Conservation (phyloP, 176 grass and related monocot genomes). For the Aegilops longissima region DNA sequence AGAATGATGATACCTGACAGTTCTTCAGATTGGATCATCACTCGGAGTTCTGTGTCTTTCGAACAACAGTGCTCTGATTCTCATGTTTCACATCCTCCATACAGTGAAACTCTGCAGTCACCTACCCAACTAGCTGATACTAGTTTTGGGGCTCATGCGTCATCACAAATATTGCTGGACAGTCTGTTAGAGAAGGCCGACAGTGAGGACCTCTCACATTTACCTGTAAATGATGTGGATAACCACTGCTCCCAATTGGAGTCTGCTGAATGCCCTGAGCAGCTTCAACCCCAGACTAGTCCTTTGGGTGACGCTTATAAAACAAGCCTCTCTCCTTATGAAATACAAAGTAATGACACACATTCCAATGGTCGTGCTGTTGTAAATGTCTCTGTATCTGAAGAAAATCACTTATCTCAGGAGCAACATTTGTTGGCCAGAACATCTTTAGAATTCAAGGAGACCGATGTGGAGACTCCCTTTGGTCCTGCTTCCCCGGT, state of each 20-base stretch:
- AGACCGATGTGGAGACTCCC: slow-evolving; percentile 23
- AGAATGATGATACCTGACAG: neutral
- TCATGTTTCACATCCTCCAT: slow-evolving; percentile 8
- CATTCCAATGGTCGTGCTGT: slow-evolving; percentile 24
- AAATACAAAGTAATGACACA: slow-evolving; percentile 25
- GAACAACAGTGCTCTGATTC: slow-evolving; percentile 29
- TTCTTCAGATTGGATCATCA: neutral
- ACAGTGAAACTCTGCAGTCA: slow-evolving; percentile 31
- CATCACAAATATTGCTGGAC: slow-evolving; percentile 1
- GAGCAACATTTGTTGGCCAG: slow-evolving; percentile 34
- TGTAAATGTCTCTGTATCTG: neutral
- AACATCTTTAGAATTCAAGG: slow-evolving; percentile 24
- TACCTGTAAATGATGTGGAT: slow-evolving; percentile 18
- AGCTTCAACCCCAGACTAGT: slow-evolving; percentile 19
- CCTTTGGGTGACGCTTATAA: slow-evolving; percentile 29
- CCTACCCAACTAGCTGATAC: slow-evolving; percentile 29
- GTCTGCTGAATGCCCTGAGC: slow-evolving; percentile 21
- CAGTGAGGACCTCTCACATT: slow-evolving; percentile 3
- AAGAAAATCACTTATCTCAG: slow-evolving; percentile 24
- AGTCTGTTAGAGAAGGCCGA: slow-evolving; percentile 11
- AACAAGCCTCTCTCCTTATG: slow-evolving; percentile 21
- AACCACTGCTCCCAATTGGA: slow-evolving; percentile 17
- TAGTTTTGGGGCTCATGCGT: slow-evolving; percentile 16
- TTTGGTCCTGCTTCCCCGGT: slow-evolving; percentile 10
- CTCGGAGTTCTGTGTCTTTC: neutral